These are phyloP conservation scores for rapeseed (Brassica napus) DNA, from an alignment of 345 rosid species.

Conservation along the genomic window DNA sequence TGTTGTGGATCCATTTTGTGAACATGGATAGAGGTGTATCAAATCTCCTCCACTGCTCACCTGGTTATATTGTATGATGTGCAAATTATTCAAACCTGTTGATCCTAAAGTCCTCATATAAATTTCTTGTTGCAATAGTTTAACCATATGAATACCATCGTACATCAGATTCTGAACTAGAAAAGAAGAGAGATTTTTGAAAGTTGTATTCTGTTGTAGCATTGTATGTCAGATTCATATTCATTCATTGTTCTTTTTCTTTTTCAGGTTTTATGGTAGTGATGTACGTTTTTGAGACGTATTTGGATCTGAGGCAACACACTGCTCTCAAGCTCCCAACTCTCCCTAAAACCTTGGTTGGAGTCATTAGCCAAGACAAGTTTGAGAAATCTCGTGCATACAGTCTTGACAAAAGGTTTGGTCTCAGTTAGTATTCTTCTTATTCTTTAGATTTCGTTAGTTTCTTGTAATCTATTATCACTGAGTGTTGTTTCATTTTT, in stretches of 20 bases:
- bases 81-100: neutral
- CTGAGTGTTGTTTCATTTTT: slow-evolving; percentile 24
- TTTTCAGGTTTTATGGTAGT: slow-evolving; percentile 86
- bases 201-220: neutral
- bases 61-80: neutral
- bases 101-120: neutral
- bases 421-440: neutral
- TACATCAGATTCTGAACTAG: neutral
- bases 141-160: neutral
- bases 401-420: slow-evolving; percentile 95
- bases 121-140: neutral
- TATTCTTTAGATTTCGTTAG: neutral
- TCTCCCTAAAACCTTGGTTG: slow-evolving; percentile 86
- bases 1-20: neutral
- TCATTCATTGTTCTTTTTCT: neutral
- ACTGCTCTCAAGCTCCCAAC: slow-evolving; percentile 77
- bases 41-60: neutral
- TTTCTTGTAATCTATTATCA: neutral
- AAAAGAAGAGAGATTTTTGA: neutral
- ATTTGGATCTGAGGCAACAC: slow-evolving; percentile 86
- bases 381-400: slow-evolving; percentile 89
- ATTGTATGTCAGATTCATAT: neutral
- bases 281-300: slow-evolving; percentile 85
- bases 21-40: neutral
- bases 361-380: slow-evolving; percentile 90